phyloP scores from a whole-genome alignment of 2,329 filamentous ascomycete genomes.

The Fusarium hostae region DNA sequence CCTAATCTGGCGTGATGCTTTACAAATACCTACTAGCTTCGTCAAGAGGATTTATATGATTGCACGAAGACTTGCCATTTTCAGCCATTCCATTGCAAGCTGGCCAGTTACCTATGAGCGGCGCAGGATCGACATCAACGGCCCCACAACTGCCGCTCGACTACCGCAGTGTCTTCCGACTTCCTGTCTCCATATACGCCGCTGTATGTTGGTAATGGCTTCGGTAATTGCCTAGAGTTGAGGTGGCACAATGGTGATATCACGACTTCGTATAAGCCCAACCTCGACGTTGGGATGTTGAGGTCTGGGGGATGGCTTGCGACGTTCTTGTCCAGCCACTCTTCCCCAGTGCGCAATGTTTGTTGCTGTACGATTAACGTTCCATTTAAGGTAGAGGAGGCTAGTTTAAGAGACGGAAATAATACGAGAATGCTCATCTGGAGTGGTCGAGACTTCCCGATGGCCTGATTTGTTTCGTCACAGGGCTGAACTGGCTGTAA shows the following conservation, averaged over 20 bases:
- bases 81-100: constrained; percentile 1
- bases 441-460: not conserved
- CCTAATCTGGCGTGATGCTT: not conserved
- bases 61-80: constrained; percentile 8
- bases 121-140: constrained; percentile 7
- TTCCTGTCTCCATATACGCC: not conserved
- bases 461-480: not conserved
- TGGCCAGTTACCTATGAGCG: constrained; percentile 22
- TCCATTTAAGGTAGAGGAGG: not conserved
- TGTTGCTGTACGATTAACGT: not conserved
- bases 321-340: not conserved
- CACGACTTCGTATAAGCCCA: not conserved
- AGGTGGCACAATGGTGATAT: not conserved
- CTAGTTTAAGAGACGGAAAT: not conserved
- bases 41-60: not conserved
- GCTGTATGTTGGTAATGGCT: not conserved
- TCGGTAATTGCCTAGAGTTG: not conserved
- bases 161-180: not conserved
- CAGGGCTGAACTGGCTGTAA: not conserved
- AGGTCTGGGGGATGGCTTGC: not conserved
- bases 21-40: not conserved
- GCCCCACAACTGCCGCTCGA: constrained; percentile 17
- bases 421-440: not conserved
- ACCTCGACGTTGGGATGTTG: not conserved
- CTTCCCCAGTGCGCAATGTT: not conserved